Conservation (phyloP, 2,329 filamentous ascomycete species). For the Aspergillus candidus region DNA sequence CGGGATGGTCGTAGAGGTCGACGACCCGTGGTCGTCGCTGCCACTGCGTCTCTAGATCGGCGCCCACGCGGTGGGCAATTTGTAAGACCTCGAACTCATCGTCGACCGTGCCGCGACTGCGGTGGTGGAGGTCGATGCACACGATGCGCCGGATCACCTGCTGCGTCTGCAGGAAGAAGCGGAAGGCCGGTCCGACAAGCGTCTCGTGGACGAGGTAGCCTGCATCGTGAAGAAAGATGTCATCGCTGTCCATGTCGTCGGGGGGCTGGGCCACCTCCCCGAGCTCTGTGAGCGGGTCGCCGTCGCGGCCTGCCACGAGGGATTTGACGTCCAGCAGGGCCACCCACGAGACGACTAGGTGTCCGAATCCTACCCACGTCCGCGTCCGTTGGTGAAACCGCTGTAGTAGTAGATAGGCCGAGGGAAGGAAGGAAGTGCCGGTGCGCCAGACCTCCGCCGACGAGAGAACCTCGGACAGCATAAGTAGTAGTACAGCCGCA, state of each 20-base stretch:
- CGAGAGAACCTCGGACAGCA: constrained; percentile 33
- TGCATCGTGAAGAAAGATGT: constrained; percentile 19
- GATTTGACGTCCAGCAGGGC: constrained; percentile 32
- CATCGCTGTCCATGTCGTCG: constrained; percentile 10
- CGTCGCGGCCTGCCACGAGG: constrained; percentile 31
- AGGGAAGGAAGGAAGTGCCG: constrained; percentile 27
- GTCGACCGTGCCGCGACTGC: constrained; percentile 31
- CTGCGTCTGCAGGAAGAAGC: constrained; percentile 29
- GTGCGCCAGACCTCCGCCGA: constrained; percentile 21
- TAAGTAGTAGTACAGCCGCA: constrained; percentile 27
- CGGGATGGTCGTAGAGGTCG: constrained; percentile 26
- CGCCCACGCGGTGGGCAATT: constrained; percentile 31
- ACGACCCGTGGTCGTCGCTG: constrained; percentile 27
- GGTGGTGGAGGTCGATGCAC: constrained; percentile 33
- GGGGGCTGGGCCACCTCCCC: background rate
- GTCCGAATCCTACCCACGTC: constrained; percentile 24
- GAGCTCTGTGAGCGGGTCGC: constrained; percentile 27
- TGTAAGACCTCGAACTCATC: constrained; percentile 36
- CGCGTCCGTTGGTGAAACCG: constrained; percentile 22
- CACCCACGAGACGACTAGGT: constrained; percentile 28
- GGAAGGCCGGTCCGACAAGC: constrained; percentile 26
- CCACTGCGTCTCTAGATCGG: constrained; percentile 32
- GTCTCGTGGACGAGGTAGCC: constrained; percentile 28
- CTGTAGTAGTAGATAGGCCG: constrained; percentile 26
- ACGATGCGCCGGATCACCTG: constrained; percentile 31